These are phyloP conservation scores for Aegilops umbellulata DNA, from an alignment of 176 grass and related monocot genomes.

Conservation along the genomic window DNA sequence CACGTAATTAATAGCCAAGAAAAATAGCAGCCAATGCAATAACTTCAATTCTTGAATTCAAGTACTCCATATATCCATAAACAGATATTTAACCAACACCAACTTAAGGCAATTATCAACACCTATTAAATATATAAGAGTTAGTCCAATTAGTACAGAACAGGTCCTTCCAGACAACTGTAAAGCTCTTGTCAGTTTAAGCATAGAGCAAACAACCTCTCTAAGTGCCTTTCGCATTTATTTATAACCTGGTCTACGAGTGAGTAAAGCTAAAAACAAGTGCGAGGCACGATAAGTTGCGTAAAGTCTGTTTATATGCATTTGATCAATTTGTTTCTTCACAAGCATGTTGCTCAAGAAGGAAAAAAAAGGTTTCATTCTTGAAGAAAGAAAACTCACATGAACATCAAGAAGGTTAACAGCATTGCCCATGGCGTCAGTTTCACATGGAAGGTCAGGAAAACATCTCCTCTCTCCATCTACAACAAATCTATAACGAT, in stretches of 20 bases:
- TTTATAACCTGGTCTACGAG: background rate
- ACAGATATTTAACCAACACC: background rate
- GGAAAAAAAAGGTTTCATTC: background rate
- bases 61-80: background rate
- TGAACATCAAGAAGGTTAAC: slow-evolving; percentile 96
- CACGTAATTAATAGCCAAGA: background rate
- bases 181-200: background rate
- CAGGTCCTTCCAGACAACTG: background rate
- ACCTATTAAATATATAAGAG: background rate
- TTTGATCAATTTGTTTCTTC: background rate
- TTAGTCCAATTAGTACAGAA: background rate
- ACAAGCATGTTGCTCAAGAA: background rate
- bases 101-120: background rate
- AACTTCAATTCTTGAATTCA: background rate
- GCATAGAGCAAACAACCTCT: background rate
- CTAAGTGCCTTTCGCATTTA: background rate
- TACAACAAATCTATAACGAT: slow-evolving; percentile 84
- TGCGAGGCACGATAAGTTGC: background rate
- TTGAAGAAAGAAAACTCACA: slow-evolving; percentile 56
- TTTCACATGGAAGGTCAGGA: slow-evolving; percentile 83
- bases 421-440: slow-evolving; percentile 63
- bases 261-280: background rate
- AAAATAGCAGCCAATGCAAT: background rate
- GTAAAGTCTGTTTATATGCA: background rate
- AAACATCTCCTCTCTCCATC: slow-evolving; percentile 80